These are phyloP conservation scores for Neophaeococcomyces aloes DNA, from an alignment of 2,329 filamentous ascomycete species.

Conservation along the genomic window DNA sequence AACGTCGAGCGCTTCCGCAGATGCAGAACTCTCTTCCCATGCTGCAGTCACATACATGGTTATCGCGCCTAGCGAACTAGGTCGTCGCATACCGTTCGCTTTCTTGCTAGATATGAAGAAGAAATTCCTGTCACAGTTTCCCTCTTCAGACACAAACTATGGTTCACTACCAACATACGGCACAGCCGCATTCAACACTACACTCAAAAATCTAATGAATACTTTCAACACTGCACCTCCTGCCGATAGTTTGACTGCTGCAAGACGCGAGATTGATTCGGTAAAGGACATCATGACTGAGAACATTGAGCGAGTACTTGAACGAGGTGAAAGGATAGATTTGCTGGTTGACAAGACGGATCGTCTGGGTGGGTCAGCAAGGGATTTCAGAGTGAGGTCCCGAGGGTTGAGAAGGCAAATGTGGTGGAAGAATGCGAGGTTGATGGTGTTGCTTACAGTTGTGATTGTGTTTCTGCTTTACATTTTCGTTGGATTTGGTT, in stretches of 20 bases:
- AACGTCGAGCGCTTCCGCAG: slow-evolving; percentile 12
- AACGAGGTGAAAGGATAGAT: slow-evolving; percentile 87
- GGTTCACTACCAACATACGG: slow-evolving; percentile 75
- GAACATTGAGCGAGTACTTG: slow-evolving; percentile 82
- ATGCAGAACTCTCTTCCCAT: slow-evolving; percentile 23
- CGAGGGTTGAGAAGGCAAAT: slow-evolving; percentile 79
- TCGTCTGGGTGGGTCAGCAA: slow-evolving; percentile 71
- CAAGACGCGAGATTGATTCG: slow-evolving; percentile 82
- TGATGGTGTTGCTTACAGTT: slow-evolving; percentile 77
- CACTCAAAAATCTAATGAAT: slow-evolving; percentile 66
- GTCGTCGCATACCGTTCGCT: slow-evolving; percentile 82
- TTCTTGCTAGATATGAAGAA: slow-evolving; percentile 85
- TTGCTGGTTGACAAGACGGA: slow-evolving; percentile 95
- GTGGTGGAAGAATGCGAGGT: slow-evolving; percentile 99
- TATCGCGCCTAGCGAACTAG: slow-evolving; percentile 68
- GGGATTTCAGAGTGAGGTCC: slow-evolving; percentile 82
- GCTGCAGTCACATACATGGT: slow-evolving; percentile 87
- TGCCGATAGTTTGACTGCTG: slow-evolving; percentile 72
- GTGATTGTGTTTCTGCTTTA: slow-evolving; percentile 57
- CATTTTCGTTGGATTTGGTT: slow-evolving; percentile 61
- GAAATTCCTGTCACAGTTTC: slow-evolving; percentile 66
- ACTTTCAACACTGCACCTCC: slow-evolving; percentile 71
- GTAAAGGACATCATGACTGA: slow-evolving; percentile 89
- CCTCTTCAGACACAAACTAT: slow-evolving; percentile 59
- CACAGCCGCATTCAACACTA: slow-evolving; percentile 72